Conservation (phyloP, 78 protist species). For the Paratrimastix pyriformis region DNA sequence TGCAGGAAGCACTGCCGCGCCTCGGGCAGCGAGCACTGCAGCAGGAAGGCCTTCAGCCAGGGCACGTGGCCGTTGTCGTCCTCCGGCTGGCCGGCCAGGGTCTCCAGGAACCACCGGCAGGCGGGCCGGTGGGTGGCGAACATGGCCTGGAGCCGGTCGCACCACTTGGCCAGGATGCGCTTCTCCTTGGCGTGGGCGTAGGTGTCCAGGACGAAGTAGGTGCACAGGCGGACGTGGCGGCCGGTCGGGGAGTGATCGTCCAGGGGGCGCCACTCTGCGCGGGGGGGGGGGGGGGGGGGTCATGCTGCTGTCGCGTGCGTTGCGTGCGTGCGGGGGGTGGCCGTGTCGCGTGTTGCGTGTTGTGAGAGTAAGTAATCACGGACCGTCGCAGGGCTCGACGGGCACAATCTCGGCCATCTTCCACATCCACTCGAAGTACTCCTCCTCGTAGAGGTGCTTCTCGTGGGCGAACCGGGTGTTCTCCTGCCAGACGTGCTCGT, state of each 20-base stretch:
- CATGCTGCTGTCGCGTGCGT: neutral
- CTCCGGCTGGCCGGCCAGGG: too few species aligned
- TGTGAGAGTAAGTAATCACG: neutral
- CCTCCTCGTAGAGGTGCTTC: slow-evolving; percentile 44
- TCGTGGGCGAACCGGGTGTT: slow-evolving; percentile 55
- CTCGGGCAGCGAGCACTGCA: too few species aligned
- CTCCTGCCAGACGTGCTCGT: slow-evolving; percentile 43
- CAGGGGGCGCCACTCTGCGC: neutral
- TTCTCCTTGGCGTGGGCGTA: slow-evolving; percentile 16
- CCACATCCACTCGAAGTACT: slow-evolving; percentile 34
- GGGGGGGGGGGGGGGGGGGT: neutral
- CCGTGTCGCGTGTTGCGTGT: neutral
- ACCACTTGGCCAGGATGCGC: neutral
- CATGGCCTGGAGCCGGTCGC: too few species aligned
- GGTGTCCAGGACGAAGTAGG: slow-evolving; percentile 9
- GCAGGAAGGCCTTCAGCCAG: too few species aligned
- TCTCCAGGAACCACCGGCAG: too few species aligned
- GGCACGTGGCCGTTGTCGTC: too few species aligned
- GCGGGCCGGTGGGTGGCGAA: too few species aligned
- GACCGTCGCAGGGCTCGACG: neutral
- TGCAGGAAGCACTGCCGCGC: too few species aligned
- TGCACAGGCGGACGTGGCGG: neutral
- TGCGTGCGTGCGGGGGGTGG: neutral
- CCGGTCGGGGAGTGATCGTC: neutral
- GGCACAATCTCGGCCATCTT: neutral